A percentile compares a stretch with the other conserved stretches of the same genome.
Evolutionary conservation across 169 alveolate genomes (phyloP).

Genomic region (Theileria equi): DNA sequence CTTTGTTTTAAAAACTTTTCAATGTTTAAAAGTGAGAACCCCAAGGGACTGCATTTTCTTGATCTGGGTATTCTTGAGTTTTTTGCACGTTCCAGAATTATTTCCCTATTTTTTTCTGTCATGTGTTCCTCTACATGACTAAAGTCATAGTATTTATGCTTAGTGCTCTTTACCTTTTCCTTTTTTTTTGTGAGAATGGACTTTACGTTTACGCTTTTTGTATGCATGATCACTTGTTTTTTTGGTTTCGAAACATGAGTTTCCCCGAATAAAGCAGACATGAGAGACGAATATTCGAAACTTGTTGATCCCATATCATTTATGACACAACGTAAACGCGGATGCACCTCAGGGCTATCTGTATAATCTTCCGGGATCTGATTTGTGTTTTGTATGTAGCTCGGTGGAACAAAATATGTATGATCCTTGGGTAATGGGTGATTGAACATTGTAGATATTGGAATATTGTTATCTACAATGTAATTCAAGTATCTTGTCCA

Average conservation of each 20-base stretch:
- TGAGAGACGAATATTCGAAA: slow-evolving; percentile 33
- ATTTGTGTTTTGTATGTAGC: slow-evolving; percentile 15
- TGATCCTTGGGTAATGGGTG: slow-evolving; percentile 31
- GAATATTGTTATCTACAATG: slow-evolving; percentile 32
- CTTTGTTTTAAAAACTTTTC: background rate
- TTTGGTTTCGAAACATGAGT: background rate
- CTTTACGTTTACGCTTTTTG: background rate
- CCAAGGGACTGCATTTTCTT: slow-evolving; percentile 29
- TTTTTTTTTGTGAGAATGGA: background rate
- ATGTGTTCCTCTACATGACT: background rate
- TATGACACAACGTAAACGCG: slow-evolving; percentile 5
- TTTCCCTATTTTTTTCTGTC: background rate
- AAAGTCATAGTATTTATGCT: background rate
- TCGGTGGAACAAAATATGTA: slow-evolving; percentile 14
- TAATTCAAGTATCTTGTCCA: slow-evolving; percentile 23
- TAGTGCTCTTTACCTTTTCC: background rate
- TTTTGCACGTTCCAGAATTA: background rate
- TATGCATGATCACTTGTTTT: background rate
- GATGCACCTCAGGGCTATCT: too few species aligned
- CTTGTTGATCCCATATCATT: slow-evolving; percentile 40
- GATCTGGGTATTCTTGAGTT: slow-evolving; percentile 8
- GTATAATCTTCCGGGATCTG: slow-evolving; percentile 31
- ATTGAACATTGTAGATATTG: slow-evolving; percentile 34
- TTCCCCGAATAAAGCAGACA: background rate
- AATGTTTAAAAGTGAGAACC: slow-evolving; percentile 19